Percentiles rank a stretch among this genome's conserved stretches.
phyloP scores from a whole-genome alignment of 2,329 filamentous ascomycete species.

The Grosmannia clavigera region DNA sequence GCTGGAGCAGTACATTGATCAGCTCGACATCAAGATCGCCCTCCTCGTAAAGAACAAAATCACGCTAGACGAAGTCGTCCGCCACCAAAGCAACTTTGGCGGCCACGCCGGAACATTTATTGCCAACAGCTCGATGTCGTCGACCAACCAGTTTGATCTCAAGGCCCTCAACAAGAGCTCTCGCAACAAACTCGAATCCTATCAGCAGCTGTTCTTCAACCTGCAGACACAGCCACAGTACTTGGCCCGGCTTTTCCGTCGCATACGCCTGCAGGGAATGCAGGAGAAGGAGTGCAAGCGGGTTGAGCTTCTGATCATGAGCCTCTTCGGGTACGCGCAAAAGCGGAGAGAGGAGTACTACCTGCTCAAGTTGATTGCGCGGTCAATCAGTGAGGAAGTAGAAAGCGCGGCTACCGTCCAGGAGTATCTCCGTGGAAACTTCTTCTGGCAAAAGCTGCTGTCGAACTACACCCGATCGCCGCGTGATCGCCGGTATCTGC shows the following conservation, averaged over 20 bases:
- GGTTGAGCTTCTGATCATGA: constrained; percentile 90
- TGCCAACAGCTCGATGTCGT: constrained; percentile 77
- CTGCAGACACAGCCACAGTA: constrained; percentile 96
- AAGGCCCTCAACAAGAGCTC: constrained; percentile 97
- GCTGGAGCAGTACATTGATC: constrained; percentile 94
- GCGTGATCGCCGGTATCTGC: constrained; percentile 81
- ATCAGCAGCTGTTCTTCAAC: constrained; percentile 95
- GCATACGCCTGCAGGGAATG: constrained; percentile 69
- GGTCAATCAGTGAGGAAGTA: constrained; percentile 77
- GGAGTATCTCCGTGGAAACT: constrained; percentile 80
- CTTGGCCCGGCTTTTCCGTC: constrained; percentile 74
- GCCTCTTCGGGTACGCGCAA: constrained; percentile 91
- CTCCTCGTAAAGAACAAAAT: constrained; percentile 99
- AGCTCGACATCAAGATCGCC: constrained; percentile 97
- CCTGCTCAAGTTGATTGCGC: constrained; percentile 72
- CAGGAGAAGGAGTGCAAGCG: constrained; percentile 87
- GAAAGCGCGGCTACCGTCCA: constrained; percentile 60
- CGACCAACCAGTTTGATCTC: constrained; percentile 85
- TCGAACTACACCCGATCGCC: constrained; percentile 82
- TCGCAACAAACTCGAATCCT: constrained; percentile 85
- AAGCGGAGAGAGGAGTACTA: constrained; percentile 97
- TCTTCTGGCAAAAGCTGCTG: constrained; percentile 85
- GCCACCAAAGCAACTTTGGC: constrained; percentile 92
- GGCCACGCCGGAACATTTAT: constrained; percentile 68
- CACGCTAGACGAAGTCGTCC: constrained; percentile 91